phyloP scores from a whole-genome alignment of 352 stramenopile genomes.

The Phytophthora fragariae region DNA sequence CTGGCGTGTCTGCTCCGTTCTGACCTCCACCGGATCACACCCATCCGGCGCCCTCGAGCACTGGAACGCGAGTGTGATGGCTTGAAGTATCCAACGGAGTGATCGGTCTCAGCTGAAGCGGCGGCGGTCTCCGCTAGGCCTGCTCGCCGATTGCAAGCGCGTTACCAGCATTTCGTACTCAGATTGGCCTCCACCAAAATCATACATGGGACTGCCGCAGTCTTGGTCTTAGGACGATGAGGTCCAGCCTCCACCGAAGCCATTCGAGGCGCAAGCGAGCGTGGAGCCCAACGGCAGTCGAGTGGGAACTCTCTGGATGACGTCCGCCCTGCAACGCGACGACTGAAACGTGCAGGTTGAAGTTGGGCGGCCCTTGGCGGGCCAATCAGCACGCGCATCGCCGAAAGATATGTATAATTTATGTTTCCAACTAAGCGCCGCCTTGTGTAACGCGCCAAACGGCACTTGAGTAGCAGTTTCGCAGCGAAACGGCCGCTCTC shows the following conservation, averaged over 20 bases:
- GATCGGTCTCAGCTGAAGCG: neutral
- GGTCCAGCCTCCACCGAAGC: neutral
- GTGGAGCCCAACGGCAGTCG: neutral
- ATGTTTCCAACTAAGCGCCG: slow-evolving; percentile 16
- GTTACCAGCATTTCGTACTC: neutral
- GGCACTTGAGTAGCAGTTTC: neutral
- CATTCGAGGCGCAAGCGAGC: neutral
- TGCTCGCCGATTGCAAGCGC: neutral
- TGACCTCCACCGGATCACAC: neutral
- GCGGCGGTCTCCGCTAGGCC: neutral
- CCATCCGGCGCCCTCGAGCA: slow-evolving; percentile 6
- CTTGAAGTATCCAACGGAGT: neutral
- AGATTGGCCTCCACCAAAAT: neutral
- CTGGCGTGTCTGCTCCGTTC: slow-evolving; percentile 3
- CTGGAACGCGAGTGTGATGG: slow-evolving; percentile 5
- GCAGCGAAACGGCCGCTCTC: slow-evolving; percentile 4
- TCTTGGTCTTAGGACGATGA: slow-evolving; percentile 1
- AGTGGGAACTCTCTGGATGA: neutral
- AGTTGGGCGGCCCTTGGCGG: slow-evolving; percentile 11
- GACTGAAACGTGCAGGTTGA: slow-evolving; percentile 24
- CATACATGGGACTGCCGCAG: slow-evolving; percentile 3
- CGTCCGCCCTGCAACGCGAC: slow-evolving; percentile 7
- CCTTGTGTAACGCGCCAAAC: neutral
- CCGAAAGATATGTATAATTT: slow-evolving; percentile 27
- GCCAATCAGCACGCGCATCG: slow-evolving; percentile 1